Conservation (phyloP, 345 rosid species). For the Conringia planisiliqua region DNA sequence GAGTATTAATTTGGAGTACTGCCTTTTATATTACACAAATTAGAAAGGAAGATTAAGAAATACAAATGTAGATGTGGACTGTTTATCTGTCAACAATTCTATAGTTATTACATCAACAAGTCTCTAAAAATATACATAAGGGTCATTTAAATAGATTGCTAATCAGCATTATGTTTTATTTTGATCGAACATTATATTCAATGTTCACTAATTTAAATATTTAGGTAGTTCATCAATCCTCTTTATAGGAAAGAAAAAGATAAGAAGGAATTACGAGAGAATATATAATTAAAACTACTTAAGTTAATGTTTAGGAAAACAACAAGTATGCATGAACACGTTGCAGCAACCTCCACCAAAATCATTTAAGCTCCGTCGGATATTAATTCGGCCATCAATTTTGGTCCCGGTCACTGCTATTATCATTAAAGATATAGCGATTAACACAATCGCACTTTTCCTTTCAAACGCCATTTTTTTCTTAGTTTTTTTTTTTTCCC, state of each 20-base stretch:
- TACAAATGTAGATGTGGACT: background rate
- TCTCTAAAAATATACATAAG: background rate
- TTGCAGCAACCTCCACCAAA: conserved; percentile 32
- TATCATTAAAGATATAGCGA: background rate
- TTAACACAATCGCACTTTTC: background rate
- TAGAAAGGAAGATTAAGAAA: background rate
- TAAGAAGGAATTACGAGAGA: background rate
- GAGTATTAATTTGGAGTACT: too few relatives aligned
- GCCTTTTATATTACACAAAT: background rate
- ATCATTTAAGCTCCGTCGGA: conserved; percentile 26
- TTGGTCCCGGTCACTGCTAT: background rate
- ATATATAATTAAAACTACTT: background rate
- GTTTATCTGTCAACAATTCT: background rate
- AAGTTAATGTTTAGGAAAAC: conserved; percentile 23
- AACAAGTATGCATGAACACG: conserved; percentile 20
- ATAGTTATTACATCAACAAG: background rate
- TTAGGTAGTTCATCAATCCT: background rate
- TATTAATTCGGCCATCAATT: background rate
- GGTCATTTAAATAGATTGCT: background rate
- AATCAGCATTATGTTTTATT: background rate
- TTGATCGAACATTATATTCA: background rate
- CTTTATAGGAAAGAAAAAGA: background rate
- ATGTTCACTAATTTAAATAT: background rate
- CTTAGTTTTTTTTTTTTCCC: background rate
- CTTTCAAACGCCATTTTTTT: conserved; percentile 11